Base-by-base conservation (phyloP, 2,329 filamentous ascomycete species). In the Chaetomiaceae sp. region DNA sequence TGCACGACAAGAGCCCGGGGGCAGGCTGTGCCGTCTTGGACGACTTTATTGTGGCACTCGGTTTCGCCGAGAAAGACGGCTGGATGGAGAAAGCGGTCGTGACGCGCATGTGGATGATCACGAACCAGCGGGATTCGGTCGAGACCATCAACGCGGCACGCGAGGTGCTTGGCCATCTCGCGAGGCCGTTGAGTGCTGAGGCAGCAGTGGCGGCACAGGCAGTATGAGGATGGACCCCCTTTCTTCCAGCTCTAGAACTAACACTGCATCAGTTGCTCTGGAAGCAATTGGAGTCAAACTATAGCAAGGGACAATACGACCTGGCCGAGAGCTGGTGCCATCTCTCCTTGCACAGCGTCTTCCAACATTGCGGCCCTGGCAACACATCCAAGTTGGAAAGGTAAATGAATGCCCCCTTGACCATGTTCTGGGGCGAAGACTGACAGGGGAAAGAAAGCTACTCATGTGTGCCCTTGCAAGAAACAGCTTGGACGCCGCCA, bases 41-140 rank as follows among this genome's bases (percentile, higher is more conserved):
- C 44, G 73, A 83, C 8, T 74, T 95, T 27, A 72, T 95, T 6
- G 65, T 70, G 12, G 66, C 73, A 58, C 81, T 54, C 58, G 70
- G 51, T 68, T 73, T 21, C 48, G 58, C 23, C 47, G 72, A 71
- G 3, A 75, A 76, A 4, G 56, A 67, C 2, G 70, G 73, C 3
- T 89, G 84, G 82, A 71, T 89, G 27, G 87, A 91, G 53, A 86
- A 81, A 58, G 74, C 79, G 0, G 65, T 90, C 10, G 73, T 95
- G 16, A 82, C 81, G 5, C 77, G 86, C 3, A 69, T 89, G 5
- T 86, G 83, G 76, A 80, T 89, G 63, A 70, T 75, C 5, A 81
- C 79, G 0, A 72, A 71, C 47, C 73, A 71, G 58, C 48, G 68
- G 60, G 57, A 70, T 72, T 56, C 57, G 13, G 45, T 63, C 30